Evolutionary conservation across 2,329 filamentous ascomycete species (phyloP), one percentile per base, ranked within the genome.

Genomic region (Microcyclosporella mali): DNA sequence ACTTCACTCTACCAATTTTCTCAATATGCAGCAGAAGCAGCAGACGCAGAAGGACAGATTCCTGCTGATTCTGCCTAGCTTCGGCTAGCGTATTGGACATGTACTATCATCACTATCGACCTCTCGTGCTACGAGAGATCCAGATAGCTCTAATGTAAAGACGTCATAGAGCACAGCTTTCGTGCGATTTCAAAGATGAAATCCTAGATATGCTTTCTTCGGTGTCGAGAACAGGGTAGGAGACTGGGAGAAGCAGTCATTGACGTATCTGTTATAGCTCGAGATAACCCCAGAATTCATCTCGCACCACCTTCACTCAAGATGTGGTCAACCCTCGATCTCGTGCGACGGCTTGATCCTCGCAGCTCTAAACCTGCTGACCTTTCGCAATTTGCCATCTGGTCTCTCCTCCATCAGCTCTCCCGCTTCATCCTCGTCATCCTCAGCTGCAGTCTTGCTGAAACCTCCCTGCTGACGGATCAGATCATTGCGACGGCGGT

Each of bases 381-480:
- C 62, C 45, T 65, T 66, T 55, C 60, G 64, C 40, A 65, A 36
- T 47, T 56, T 59, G 6, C 63, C 63, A 42, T 64, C 50, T 62
- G 46, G 37, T 18, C 64, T 47, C 54, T 64, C 53, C 62, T 66
- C 52, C 33, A 88, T 70, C 1, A 84, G 78, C 40, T 84, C 75
- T 34, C 74, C 76, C 40, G 15, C 78, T 25, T 25, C 21, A 25
- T 25, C 73, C 46, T 87, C 81, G 46, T 88, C 78, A 44, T 80
- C 77, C 8, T 66, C 61, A 54, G 84, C 57, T 3, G 42, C 41
- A 21, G 79, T 76, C 2, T 62, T 56, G 56, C 84, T 68, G 63
- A 95, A 94, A 2, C 88, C 88, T 39, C 88, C 88, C 56, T 92
- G 80, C 55, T 81, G 77, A 53, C 88, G 80, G 41, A 95, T 88